Base-by-base conservation (phyloP, 2,329 filamentous ascomycete genomes). In the Aspergillus aculeatus region DNA sequence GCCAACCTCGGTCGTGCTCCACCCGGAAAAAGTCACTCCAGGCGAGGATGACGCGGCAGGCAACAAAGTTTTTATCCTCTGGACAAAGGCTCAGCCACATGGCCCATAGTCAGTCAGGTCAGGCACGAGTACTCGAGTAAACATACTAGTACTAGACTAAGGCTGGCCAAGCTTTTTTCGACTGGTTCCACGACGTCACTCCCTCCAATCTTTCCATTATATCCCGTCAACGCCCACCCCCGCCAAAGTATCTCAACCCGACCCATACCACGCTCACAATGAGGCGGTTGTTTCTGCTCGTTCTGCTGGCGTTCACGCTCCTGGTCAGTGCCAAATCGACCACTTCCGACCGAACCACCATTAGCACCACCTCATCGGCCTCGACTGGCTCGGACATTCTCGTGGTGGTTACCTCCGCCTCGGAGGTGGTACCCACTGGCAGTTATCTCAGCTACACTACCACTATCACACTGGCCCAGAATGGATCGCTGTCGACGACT, bases 391-490 rank as follows among this genome's bases (percentile, higher is more conserved):
- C 38, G 14, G 38, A 44, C 38, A 44, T n/a, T 9, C 14, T 44
- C 38, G 38, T 44, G 14, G 16, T 44, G 5, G 38, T 44, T 19
- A 44, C 38, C 6, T 44, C 38, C 1, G 38, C 38, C 38, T 44
- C 38, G 14, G 38, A 10, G 16, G 64, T 65, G 14, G 54, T 73
- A 6, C 75, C 76, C 7, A 77, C 78, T 4, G 77, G 78, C 26
- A 61, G 60, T 19, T 80, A 80, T 62, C 55, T 72, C 24, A 73
- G 74, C 4, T 72, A 73, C 54, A 69, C 71, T 4, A 71, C 75
- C 19, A 79, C 77, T 4, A 57, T 74, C 29, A 72, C 69, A 3
- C 59, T 71, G 4, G 41, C n/a, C 38, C 14, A n/a, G 41, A 55
- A n/a, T 47, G 26, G 11, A n/a, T 47, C 53, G 29, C 35, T 12